phyloP scores from a whole-genome alignment of 1,284 basidiomycete genomes.

The Inonotus hispidus region DNA sequence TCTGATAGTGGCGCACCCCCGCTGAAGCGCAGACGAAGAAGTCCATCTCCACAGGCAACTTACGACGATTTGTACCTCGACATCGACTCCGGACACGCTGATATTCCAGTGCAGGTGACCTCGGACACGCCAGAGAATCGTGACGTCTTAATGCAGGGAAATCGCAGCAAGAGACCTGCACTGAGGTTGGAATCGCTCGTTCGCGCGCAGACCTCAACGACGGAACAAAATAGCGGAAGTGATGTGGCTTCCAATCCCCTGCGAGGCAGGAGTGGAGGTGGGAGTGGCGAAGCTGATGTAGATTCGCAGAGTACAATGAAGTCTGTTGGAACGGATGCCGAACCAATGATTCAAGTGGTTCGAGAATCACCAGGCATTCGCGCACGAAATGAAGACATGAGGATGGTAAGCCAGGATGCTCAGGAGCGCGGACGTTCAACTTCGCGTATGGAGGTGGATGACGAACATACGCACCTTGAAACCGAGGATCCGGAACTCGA shows the following conservation, averaged over 20 bases:
- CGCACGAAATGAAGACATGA: background rate
- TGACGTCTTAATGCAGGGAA: slow-evolving; percentile 11
- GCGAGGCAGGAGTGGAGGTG: background rate
- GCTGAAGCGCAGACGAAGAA: background rate
- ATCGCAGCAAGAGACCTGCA: slow-evolving; percentile 19
- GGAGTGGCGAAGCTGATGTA: background rate
- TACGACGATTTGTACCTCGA: background rate
- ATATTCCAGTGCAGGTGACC: slow-evolving; percentile 5
- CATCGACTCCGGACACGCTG: background rate
- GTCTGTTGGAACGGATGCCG: background rate
- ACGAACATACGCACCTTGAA: no score
- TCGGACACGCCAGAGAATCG: slow-evolving; percentile 3
- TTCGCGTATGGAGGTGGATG: no score
- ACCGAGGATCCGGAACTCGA: background rate
- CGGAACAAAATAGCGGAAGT: slow-evolving; percentile 17
- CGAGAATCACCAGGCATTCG: background rate
- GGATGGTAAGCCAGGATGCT: no score
- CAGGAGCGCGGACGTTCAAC: no score
- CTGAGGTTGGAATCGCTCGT: slow-evolving; percentile 19
- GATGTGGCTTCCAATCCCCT: background rate
- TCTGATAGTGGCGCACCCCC: background rate
- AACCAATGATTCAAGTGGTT: background rate
- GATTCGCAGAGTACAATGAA: background rate
- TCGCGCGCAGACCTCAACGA: slow-evolving; percentile 17
- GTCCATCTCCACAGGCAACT: background rate